phyloP scores from a whole-genome alignment of 2,329 filamentous ascomycete genomes.

The Fusarium annulatum region DNA sequence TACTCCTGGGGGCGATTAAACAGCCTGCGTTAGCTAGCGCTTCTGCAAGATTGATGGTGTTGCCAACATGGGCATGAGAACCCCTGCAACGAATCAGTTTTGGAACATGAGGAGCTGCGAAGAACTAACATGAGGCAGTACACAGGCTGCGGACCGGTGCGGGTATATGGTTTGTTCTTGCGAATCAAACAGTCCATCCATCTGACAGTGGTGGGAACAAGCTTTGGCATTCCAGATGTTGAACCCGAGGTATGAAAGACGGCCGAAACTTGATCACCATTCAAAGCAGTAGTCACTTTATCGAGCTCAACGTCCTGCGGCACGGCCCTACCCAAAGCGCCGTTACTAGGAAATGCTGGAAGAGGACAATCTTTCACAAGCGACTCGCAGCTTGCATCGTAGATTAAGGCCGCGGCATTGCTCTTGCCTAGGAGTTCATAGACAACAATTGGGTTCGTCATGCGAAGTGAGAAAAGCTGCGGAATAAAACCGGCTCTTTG shows the following conservation, averaged over 20 bases:
- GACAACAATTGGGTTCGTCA: background rate
- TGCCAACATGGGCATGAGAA: slow-evolving; percentile 8
- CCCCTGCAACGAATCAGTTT: background rate
- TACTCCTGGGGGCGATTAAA: background rate
- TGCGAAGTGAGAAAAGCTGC: background rate
- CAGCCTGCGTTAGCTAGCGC: background rate
- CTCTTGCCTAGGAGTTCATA: background rate
- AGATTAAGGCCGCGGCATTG: background rate
- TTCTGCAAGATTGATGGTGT: slow-evolving; percentile 1
- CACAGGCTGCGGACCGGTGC: background rate
- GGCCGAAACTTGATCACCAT: background rate
- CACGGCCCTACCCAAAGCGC: fast-evolving
- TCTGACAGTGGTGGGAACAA: slow-evolving; percentile 1
- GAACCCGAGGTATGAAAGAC: slow-evolving; percentile 13
- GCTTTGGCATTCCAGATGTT: slow-evolving; percentile 7
- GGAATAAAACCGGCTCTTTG: slow-evolving; percentile 3
- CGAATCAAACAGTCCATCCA: slow-evolving; percentile 19
- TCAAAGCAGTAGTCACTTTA: background rate
- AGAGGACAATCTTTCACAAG: background rate
- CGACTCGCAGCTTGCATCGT: background rate
- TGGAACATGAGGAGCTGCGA: fast-evolving
- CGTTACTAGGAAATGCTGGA: background rate
- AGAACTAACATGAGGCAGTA: background rate
- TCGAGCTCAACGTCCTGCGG: background rate
- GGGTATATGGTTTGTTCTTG: background rate